phyloP scores from a whole-genome alignment of 495 filamentous ascomycete genomes.

The Talaromyces wortmannii region DNA sequence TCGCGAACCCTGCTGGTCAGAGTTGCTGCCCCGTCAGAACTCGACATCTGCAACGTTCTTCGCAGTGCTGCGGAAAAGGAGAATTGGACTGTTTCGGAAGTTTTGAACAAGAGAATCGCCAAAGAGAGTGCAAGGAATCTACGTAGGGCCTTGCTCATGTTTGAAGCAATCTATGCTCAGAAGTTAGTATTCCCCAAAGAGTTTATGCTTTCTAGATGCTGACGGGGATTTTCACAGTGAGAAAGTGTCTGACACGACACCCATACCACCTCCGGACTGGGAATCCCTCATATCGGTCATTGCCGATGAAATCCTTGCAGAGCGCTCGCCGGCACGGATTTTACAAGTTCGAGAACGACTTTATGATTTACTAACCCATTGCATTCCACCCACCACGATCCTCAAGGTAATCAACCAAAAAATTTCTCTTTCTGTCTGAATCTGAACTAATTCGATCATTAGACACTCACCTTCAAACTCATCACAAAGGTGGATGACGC shows the following conservation, averaged over 20 bases:
- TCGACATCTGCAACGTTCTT: conserved; percentile 75
- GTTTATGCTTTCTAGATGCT: conserved; percentile 9
- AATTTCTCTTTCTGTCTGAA: neutral
- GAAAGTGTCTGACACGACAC: conserved; percentile 78
- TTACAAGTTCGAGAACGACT: conserved; percentile 83
- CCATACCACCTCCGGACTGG: conserved; percentile 93
- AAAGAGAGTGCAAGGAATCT: conserved; percentile 90
- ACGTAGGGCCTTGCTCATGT: conserved; percentile 85
- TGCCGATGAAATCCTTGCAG: conserved; percentile 83
- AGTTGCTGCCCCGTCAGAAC: conserved; percentile 81
- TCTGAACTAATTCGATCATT: neutral
- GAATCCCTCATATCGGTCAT: conserved; percentile 82
- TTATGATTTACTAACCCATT: conserved; percentile 93
- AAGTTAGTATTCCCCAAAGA: conserved; percentile 53
- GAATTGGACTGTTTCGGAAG: conserved; percentile 61
- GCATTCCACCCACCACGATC: conserved; percentile 89
- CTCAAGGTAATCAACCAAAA: conserved; percentile 54
- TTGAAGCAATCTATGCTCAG: conserved; percentile 91
- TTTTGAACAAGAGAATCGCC: conserved; percentile 75
- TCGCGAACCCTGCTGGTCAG: conserved; percentile 83
- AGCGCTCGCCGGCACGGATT: conserved; percentile 81
- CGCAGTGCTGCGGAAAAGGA: conserved; percentile 69
- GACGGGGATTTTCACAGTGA: conserved; percentile 49
- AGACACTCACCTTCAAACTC: conserved; percentile 85
- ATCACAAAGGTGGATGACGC: conserved; percentile 79